Evolutionary conservation across 1,284 basidiomycete species (phyloP).

Genomic region (Bondarzewia mesenterica): DNA sequence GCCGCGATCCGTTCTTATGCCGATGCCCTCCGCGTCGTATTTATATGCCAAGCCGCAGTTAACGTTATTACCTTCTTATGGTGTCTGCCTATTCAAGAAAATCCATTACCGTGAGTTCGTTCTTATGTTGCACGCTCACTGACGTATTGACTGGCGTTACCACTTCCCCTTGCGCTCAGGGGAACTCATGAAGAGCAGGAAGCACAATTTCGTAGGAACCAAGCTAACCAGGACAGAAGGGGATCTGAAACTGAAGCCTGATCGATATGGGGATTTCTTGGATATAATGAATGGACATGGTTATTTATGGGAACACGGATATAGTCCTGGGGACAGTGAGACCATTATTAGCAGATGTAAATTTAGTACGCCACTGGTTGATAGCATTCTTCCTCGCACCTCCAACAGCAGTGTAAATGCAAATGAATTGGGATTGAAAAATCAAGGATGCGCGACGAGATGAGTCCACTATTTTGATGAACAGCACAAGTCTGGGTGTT

Average conservation of each 20-base stretch:
- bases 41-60: slow-evolving; percentile 66
- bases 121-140: background rate
- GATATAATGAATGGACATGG: background rate
- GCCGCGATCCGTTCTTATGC: slow-evolving; percentile 81
- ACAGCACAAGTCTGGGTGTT: slow-evolving; percentile 25
- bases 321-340: background rate
- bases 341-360: too few relatives aligned
- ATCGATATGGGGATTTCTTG: background rate
- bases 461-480: background rate
- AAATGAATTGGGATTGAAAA: too few relatives aligned
- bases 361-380: too few relatives aligned
- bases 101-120: slow-evolving; percentile 54
- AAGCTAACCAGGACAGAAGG: background rate
- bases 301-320: background rate
- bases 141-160: slow-evolving; percentile 10
- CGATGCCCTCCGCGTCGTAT: slow-evolving; percentile 77
- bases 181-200: slow-evolving; percentile 58
- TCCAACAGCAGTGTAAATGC: too few relatives aligned
- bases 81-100: slow-evolving; percentile 72
- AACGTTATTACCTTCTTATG: slow-evolving; percentile 55
- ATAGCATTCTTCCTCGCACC: too few relatives aligned
- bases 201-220: slow-evolving; percentile 13
- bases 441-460: background rate
- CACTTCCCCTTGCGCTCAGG: slow-evolving; percentile 24
- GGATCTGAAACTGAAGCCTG: background rate